Conservation (phyloP, 2,329 filamentous ascomycete genomes). For the Colletotrichum lentis region DNA sequence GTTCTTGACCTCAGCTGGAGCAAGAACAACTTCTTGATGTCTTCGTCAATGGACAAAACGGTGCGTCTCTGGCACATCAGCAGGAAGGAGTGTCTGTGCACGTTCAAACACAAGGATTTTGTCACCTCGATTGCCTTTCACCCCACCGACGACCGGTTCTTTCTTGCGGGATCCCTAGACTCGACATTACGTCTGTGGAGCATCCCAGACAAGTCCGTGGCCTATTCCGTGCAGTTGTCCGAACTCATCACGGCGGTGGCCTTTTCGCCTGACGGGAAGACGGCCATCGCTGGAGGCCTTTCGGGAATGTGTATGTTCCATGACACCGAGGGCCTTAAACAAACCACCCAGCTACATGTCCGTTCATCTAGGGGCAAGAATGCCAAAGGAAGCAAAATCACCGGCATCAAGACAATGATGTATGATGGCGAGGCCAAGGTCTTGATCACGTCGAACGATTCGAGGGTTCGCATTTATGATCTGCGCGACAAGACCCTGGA, state of each 20-base stretch:
- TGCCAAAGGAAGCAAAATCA: conserved; percentile 96
- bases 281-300: conserved; percentile 86
- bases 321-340: conserved; percentile 88
- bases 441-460: conserved; percentile 94
- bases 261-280: conserved; percentile 91
- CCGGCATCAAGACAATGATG: conserved; percentile 81
- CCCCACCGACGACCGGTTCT: conserved; percentile 93
- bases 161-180: conserved; percentile 91
- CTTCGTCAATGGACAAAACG: conserved; percentile 97
- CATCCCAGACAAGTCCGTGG: conserved; percentile 94
- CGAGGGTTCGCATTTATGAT: conserved; percentile 88
- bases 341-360: conserved; percentile 88
- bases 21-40: conserved; percentile 97
- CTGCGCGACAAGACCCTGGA: conserved; percentile 85
- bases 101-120: conserved; percentile 93
- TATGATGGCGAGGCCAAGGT: conserved; percentile 78
- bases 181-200: conserved; percentile 91
- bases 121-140: conserved; percentile 96
- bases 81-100: conserved; percentile 85
- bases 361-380: conserved; percentile 91
- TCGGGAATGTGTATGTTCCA: conserved; percentile 89
- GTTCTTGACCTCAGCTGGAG: conserved; percentile 96
- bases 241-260: conserved; percentile 94
- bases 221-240: conserved; percentile 77
- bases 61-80: conserved; percentile 93